Conservation (phyloP, 805 yeast genomes). For the Metschnikowia borealis region DNA sequence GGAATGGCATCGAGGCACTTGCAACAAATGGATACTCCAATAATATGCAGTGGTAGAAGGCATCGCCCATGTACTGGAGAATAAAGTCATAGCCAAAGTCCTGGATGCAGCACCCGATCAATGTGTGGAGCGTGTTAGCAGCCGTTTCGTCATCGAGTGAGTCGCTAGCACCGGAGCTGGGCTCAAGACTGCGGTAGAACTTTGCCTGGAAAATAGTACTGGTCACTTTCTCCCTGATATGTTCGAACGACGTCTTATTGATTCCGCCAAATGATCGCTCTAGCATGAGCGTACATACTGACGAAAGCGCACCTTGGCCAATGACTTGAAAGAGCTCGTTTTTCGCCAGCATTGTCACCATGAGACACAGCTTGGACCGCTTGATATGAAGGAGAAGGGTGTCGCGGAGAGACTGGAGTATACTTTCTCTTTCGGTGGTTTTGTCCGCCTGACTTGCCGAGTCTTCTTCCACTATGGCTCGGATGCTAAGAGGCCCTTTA, state of each 20-base stretch:
- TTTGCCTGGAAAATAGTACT: slow-evolving; percentile 40
- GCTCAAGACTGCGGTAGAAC: slow-evolving; percentile 46
- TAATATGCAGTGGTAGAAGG: slow-evolving; percentile 56
- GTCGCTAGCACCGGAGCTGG: slow-evolving; percentile 27
- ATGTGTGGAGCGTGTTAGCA: slow-evolving; percentile 49
- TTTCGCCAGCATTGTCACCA: slow-evolving; percentile 33
- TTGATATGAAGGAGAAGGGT: slow-evolving; percentile 37
- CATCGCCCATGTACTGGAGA: slow-evolving; percentile 62
- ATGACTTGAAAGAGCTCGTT: slow-evolving; percentile 43
- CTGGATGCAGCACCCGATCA: slow-evolving; percentile 66
- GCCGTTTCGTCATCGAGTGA: slow-evolving; percentile 49
- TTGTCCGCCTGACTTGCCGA: background rate
- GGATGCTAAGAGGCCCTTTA: background rate
- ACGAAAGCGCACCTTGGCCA: slow-evolving; percentile 53
- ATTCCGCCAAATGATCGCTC: slow-evolving; percentile 59
- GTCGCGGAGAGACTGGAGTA: slow-evolving; percentile 7
- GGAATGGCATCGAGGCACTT: slow-evolving; percentile 34
- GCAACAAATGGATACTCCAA: slow-evolving; percentile 63
- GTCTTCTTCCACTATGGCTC: background rate
- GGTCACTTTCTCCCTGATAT: slow-evolving; percentile 44
- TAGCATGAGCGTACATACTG: slow-evolving; percentile 57
- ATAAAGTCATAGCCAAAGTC: slow-evolving; percentile 78
- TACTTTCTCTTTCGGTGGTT: slow-evolving; percentile 10
- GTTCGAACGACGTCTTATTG: slow-evolving; percentile 51
- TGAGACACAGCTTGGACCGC: slow-evolving; percentile 59